These are phyloP conservation scores for Fraxinus sp. DNA, from an alignment of 305 asterid genomes.

Conservation along the genomic window DNA sequence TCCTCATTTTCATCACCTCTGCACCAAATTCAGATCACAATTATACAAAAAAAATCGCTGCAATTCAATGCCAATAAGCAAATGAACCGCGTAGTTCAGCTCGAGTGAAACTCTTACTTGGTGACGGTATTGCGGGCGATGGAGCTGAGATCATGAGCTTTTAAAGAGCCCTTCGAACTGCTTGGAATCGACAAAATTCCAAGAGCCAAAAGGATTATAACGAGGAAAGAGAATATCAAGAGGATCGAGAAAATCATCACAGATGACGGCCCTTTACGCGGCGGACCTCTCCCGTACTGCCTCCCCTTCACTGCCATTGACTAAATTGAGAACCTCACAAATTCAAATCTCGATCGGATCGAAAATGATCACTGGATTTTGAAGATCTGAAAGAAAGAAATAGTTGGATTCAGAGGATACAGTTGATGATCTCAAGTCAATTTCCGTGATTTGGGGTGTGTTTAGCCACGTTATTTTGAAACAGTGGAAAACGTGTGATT, in stretches of 20 bases:
- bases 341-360: background rate
- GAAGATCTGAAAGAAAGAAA: background rate
- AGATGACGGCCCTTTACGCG: slow-evolving; percentile 57
- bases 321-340: background rate
- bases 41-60: slow-evolving; percentile 1
- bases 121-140: slow-evolving; percentile 54
- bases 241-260: slow-evolving; percentile 49
- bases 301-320: slow-evolving; percentile 71
- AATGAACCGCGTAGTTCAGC: slow-evolving; percentile 6
- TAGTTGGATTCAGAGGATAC: background rate
- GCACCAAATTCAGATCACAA: slow-evolving; percentile 6
- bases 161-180: slow-evolving; percentile 46
- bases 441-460: background rate
- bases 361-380: background rate
- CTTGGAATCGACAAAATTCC: slow-evolving; percentile 60
- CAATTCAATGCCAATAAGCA: background rate
- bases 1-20: slow-evolving; percentile 57
- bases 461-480: too few relatives aligned
- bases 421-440: background rate
- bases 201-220: slow-evolving; percentile 52
- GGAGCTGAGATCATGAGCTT: slow-evolving; percentile 65
- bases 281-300: slow-evolving; percentile 50
- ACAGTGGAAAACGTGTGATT: too few relatives aligned
- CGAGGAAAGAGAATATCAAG: slow-evolving; percentile 48
- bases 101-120: slow-evolving; percentile 37